A percentile compares a stretch with the other conserved stretches of the same genome.
phyloP scores from a whole-genome alignment of 1,139 yeast genomes.

The Zygotorulaspora mrakii region DNA sequence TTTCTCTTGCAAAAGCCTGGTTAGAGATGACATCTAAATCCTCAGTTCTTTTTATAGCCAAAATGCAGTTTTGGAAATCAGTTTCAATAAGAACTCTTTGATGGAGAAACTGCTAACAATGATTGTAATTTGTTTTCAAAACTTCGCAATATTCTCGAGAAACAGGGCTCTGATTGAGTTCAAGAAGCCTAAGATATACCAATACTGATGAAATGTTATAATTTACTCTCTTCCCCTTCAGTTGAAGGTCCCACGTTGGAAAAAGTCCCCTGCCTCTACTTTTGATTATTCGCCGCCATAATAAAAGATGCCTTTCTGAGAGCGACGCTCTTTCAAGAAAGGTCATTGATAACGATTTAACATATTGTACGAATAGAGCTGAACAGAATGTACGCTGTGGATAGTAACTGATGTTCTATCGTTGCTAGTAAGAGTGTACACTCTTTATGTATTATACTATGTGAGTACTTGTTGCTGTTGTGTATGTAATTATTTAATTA shows the following conservation, averaged over 20 bases:
- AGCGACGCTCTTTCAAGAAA: background rate
- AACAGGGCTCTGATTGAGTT: too few relatives aligned
- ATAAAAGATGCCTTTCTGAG: too few relatives aligned
- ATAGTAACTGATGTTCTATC: too few relatives aligned
- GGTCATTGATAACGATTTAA: constrained; percentile 4
- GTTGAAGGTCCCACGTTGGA: background rate
- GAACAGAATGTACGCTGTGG: too few relatives aligned
- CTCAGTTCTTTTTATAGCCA: background rate
- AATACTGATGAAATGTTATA: background rate
- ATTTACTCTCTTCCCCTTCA: too few relatives aligned
- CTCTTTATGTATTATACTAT: too few relatives aligned
- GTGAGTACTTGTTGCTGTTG: background rate
- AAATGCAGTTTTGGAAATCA: too few relatives aligned
- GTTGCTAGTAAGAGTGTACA: too few relatives aligned
- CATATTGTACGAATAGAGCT: background rate
- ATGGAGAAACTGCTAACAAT: too few relatives aligned
- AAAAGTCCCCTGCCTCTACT: background rate
- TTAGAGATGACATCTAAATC: constrained; percentile 35
- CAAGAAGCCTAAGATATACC: background rate
- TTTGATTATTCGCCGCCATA: background rate
- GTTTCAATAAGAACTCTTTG: too few relatives aligned
- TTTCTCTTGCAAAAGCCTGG: constrained; percentile 36
- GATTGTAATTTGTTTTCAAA: too few relatives aligned
- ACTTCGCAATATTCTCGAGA: too few relatives aligned
- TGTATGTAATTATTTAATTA: constrained; percentile 16